Base-by-base conservation (phyloP, 352 stramenopile species). In the Albugo laibachii region DNA sequence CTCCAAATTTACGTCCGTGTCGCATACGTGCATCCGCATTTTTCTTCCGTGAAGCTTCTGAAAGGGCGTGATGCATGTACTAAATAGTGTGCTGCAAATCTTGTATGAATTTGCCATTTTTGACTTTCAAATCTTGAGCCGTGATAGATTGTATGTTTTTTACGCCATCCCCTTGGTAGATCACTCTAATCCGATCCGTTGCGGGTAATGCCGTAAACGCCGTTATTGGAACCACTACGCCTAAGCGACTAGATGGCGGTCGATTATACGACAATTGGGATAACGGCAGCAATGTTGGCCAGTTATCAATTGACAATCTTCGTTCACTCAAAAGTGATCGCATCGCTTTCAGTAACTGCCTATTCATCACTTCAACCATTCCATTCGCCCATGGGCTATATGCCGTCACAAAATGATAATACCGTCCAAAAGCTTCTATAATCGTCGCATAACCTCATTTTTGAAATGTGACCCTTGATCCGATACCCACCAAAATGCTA, bases 401-500 rank as follows among this genome's bases (percentile, higher is more conserved):
- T 1, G 58, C 47, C 0, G 47, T 61, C 1, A 52, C 50, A 36
- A 72, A 68, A n/a, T 62, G 54, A 16, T 72, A 52, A 6, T 59
- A 1, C 34, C 40, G 0, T 43, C 48, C 0, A 62, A 41, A 2
- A 45, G 10, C 1, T 49, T 41, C 2, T 52, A 50, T 0, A 62
- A 36, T 2, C 49, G 24, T 18, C 59, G 36, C 2, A 65, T 61
- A 1, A 51, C 34, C 24, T 31, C 24, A 31, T 10, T 31, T 8
- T 31, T 31, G 8, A 31, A 31, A 31, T 31, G 24, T 3, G 24
- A 31, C n/a, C n/a, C n/a, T n/a, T n/a, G n/a, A n/a, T n/a, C n/a
- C n/a, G n/a, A n/a, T n/a, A n/a, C n/a, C n/a, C n/a, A n/a, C n/a
- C n/a, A n/a, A n/a, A n/a, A n/a, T n/a, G n/a, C n/a, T n/a, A n/a